Evolutionary conservation across 768 basidiomycete genomes (phyloP).

Genomic region (Pseudohyphozyma bogoriensis): DNA sequence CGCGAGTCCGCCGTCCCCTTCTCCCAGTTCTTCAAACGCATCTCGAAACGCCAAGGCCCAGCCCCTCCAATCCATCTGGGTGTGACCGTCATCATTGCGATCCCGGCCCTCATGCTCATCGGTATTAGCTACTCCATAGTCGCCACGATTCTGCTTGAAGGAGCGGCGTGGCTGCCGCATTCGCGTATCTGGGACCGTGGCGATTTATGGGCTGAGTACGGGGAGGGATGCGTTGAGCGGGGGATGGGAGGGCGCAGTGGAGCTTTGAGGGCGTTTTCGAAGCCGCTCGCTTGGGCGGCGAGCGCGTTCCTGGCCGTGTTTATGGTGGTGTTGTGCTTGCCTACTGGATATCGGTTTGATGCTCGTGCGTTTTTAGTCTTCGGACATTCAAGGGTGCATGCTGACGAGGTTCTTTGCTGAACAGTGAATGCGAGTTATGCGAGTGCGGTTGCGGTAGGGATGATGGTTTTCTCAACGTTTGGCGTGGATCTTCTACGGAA

Average conservation of each 20-base stretch:
- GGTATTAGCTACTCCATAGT: slow-evolving; percentile 34
- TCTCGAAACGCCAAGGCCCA: slow-evolving; percentile 33
- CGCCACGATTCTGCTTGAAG: slow-evolving; percentile 37
- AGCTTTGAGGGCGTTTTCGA: slow-evolving; percentile 37
- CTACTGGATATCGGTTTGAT: slow-evolving; percentile 35
- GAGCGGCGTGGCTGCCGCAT: slow-evolving; percentile 36
- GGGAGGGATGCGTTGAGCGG: slow-evolving; percentile 32
- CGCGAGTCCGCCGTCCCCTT: slow-evolving; percentile 42
- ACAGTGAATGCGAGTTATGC: slow-evolving; percentile 38
- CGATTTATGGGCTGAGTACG: slow-evolving; percentile 27
- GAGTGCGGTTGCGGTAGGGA: slow-evolving; percentile 35
- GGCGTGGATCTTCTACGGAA: slow-evolving; percentile 40
- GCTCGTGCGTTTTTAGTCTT: slow-evolving; percentile 25
- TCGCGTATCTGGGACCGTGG: slow-evolving; percentile 35
- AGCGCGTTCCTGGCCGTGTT: slow-evolving; percentile 31
- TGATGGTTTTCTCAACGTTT: slow-evolving; percentile 33
- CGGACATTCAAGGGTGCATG: not conserved
- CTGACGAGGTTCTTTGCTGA: not conserved
- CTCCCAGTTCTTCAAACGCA: slow-evolving; percentile 34
- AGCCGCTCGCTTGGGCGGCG: slow-evolving; percentile 30
- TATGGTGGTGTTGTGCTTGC: slow-evolving; percentile 36
- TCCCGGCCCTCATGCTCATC: slow-evolving; percentile 35
- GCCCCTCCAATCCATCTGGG: slow-evolving; percentile 39
- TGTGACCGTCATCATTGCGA: slow-evolving; percentile 34
- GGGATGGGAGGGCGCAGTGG: slow-evolving; percentile 40